phyloP scores from a whole-genome alignment of 768 basidiomycete species.

The Kwoniella pini region DNA sequence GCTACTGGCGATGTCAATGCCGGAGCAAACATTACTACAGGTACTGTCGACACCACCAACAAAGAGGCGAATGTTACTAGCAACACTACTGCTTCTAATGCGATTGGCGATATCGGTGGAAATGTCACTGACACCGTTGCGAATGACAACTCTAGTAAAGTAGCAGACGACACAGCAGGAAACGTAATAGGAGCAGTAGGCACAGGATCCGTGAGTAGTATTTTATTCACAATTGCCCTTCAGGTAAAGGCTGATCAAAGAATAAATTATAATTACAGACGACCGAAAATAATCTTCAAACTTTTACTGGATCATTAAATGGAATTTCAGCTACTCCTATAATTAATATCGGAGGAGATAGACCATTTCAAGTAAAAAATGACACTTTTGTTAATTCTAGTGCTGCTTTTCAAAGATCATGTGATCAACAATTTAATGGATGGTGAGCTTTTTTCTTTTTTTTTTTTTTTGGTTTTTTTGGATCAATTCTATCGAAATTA shows the following conservation, averaged over 20 bases:
- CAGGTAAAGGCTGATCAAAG: too few species aligned
- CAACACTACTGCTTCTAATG: too few species aligned
- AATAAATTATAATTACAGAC: neutral
- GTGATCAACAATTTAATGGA: conserved; percentile 63
- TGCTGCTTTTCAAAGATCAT: conserved; percentile 63
- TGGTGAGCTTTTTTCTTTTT: conserved; percentile 48
- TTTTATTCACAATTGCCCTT: too few species aligned
- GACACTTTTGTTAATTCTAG: conserved; percentile 61
- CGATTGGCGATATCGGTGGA: neutral
- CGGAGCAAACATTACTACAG: conserved; percentile 5
- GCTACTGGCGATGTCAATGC: conserved; percentile 16
- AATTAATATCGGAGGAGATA: conserved; percentile 17
- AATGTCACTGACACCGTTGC: too few species aligned
- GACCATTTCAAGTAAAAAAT: conserved; percentile 58
- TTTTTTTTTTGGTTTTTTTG: neutral
- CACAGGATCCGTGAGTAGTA: too few species aligned
- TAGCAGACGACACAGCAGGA: too few species aligned
- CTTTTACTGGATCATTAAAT: conserved; percentile 58
- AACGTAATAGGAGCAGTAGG: too few species aligned
- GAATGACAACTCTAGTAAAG: too few species aligned
- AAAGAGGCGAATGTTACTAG: too few species aligned
- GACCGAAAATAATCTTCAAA: conserved; percentile 58
- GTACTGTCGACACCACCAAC: neutral
- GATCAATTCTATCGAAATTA: too few species aligned
- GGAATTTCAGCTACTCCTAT: conserved; percentile 25